Evolutionary conservation across 1,139 yeast species (phyloP).

Genomic region (Suhomyces bokatorum): DNA sequence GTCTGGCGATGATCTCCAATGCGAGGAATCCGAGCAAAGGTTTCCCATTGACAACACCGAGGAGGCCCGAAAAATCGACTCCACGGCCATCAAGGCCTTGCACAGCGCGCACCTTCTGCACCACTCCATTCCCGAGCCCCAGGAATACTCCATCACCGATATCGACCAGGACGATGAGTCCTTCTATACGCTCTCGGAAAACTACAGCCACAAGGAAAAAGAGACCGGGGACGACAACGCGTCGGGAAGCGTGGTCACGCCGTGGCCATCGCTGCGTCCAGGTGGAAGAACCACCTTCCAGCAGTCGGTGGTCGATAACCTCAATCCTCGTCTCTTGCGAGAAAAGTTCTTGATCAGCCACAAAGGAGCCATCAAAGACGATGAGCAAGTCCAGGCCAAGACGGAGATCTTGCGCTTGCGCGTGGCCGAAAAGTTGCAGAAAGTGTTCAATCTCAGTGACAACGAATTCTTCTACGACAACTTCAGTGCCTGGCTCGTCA

Average conservation of each 20-base stretch:
- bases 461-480: slow-evolving; percentile 56
- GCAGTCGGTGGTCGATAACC: slow-evolving; percentile 36
- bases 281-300: slow-evolving; percentile 29
- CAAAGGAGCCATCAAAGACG: slow-evolving; percentile 15
- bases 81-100: not conserved
- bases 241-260: not conserved
- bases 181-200: slow-evolving; percentile 11
- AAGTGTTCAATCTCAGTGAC: slow-evolving; percentile 42
- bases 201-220: not conserved
- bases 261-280: not conserved
- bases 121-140: slow-evolving; percentile 1
- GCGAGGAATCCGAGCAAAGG: too few relatives aligned
- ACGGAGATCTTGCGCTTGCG: slow-evolving; percentile 24
- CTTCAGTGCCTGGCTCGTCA: slow-evolving; percentile 75
- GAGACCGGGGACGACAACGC: not conserved
- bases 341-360: slow-evolving; percentile 24
- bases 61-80: not conserved
- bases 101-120: not conserved
- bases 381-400: slow-evolving; percentile 14
- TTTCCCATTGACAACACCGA: too few relatives aligned
- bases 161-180: slow-evolving; percentile 8
- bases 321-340: slow-evolving; percentile 27
- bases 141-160: slow-evolving; percentile 3
- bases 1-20: too few relatives aligned
- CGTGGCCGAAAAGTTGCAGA: slow-evolving; percentile 40